Base-by-base conservation (phyloP, 805 yeast species). In the Candida qinlingensis region DNA sequence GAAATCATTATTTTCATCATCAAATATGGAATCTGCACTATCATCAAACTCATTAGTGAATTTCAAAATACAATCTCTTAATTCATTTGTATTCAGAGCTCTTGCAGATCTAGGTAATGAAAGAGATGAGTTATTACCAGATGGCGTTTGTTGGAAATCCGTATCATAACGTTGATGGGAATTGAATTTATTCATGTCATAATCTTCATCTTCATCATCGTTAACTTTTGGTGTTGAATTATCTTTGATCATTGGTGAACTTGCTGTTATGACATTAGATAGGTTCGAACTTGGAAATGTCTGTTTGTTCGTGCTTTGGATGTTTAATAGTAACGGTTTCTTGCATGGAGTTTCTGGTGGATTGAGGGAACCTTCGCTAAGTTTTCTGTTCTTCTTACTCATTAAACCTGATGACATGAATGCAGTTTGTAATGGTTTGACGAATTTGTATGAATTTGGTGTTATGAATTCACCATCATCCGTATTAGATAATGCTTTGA, bases 381-480 rank as follows among this genome's bases (percentile, higher is more conserved):
- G 57, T 62, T 70, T 69, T 65, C 65, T 66, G 41, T 81, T 70
- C 66, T 85, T 71, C 63, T 82, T 82, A 37, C 85, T 79, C 50
- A 83, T 65, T 35, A 88, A 68, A 0, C 96, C 96, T 0, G 87
- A 70, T 3, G 91, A 77, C 62, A 80, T 75, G 65, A 88, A 88
- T 12, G 94, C 96, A 0, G 91, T 83, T 62, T 87, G 96, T 37
- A 88, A 72, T 3, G 96, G 96, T 61, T 85, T 86, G 26, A 86
- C 94, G 42, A 80, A 78, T 54, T 80, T 77, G 65, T 83, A 87
- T 12, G 76, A 71, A 37, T 75, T 79, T 1, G 85, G 82, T 0
- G 83, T 76, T 34, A 65, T 58, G 48, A 69, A 70, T n/a, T 62
- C 63, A 4, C 37, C 52, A 5, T 52, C 55, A 3, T 38, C 45